Conservation (phyloP, 768 basidiomycete genomes). For the Dioszegia crocea region DNA sequence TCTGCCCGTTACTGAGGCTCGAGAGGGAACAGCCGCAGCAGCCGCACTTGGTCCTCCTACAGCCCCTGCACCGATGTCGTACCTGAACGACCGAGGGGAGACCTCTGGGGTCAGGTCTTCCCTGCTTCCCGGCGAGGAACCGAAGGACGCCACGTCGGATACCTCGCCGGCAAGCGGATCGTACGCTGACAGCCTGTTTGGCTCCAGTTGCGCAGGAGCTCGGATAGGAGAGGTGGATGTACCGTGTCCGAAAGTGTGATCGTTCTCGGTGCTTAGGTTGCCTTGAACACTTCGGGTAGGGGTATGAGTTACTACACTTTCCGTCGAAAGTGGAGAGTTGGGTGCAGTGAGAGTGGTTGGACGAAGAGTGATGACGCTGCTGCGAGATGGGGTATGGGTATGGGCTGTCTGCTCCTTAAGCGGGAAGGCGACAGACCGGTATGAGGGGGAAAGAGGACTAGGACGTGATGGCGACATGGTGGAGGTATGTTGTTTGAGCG, state of each 20-base stretch:
- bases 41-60: too few relatives aligned
- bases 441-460: too few relatives aligned
- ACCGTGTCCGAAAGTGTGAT: not conserved
- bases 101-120: not conserved
- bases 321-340: too few relatives aligned
- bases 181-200: not conserved
- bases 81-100: not conserved
- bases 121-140: not conserved
- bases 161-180: not conserved
- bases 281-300: not conserved
- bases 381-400: not conserved
- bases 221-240: not conserved
- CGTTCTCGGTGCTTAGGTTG: not conserved
- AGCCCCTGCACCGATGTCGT: too few relatives aligned
- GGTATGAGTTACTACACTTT: too few relatives aligned
- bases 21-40: not conserved
- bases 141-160: conserved; percentile 1
- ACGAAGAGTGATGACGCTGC: not conserved
- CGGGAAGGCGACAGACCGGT: too few relatives aligned
- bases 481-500: not conserved
- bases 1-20: not conserved
- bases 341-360: not conserved
- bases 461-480: not conserved
- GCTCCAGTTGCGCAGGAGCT: not conserved
- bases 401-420: too few relatives aligned